Base-by-base conservation (phyloP, 2,329 filamentous ascomycete genomes). In the Botrytis fragariae region DNA sequence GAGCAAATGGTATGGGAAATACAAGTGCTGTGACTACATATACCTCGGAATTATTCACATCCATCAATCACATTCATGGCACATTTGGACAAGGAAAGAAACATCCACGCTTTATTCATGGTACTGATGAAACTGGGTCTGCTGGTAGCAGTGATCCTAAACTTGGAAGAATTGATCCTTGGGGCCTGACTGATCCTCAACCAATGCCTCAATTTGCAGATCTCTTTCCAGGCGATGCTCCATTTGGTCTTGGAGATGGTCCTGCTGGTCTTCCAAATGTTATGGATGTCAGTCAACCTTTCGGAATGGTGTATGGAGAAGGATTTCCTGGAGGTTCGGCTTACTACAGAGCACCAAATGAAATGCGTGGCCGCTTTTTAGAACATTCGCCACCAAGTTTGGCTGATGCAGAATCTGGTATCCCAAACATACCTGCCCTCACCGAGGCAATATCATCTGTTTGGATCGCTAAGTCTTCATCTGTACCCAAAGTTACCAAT, bases 271-370 rank as follows among this genome's bases (percentile, higher is more conserved):
- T 91, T 37, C 93, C 93, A 1, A 98, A 98, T 79, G 88, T 92
- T 51, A 95, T 98, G 92, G 95, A 97, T 80, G 89, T 97, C 51
- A 97, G 94, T 79, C 93, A 95, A 78, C 88, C 89, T 14, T 95
- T 93, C 80, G 95, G 95, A 14, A 89, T 95, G 83, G 84, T 97
- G 12, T 91, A 93, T 71, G 95, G 94, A 4, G 94, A 97, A 84
- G 95, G 94, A 2, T 93, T 92, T 72, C 94, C 94, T 0, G 93
- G 93, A 67, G 95, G 95, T 5, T 90, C 91, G 72, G 87, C 90
- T 62, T 96, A 95, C 81, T 97, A 92, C 79, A 91, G 94, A 48
- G 89, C 90, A 16, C 86, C 87, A 2, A 89, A 90, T 64, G 94
- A 97, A 82, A 89, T 91, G 82, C 88, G 91, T 69, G 93, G 94